phyloP scores from a whole-genome alignment of 2,329 filamentous ascomycete genomes.

The Phoma sp. region DNA sequence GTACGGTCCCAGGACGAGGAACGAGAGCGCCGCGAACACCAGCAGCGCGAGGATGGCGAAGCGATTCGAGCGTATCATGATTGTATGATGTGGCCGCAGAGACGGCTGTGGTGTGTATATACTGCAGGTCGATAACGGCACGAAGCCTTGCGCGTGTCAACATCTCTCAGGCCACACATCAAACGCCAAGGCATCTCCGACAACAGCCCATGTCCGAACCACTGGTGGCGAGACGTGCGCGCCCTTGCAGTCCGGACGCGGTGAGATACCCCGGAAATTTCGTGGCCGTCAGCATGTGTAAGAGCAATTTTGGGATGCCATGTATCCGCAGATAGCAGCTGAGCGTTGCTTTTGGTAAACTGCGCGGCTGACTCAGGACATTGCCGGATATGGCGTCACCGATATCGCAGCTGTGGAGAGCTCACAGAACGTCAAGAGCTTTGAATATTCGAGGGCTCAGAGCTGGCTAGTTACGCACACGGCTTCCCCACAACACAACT shows the following conservation, averaged over 20 bases:
- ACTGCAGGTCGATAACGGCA: background rate
- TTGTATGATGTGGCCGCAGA: background rate
- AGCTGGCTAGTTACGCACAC: background rate
- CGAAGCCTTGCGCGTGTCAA: background rate
- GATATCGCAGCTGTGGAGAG: conserved; percentile 41
- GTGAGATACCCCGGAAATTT: background rate
- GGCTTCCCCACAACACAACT: conserved; percentile 8
- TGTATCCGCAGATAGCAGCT: conserved; percentile 1
- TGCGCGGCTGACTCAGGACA: conserved; percentile 37
- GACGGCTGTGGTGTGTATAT: background rate
- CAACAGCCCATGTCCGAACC: conserved; percentile 9
- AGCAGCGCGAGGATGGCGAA: conserved; percentile 59
- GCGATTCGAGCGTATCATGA: conserved; percentile 46
- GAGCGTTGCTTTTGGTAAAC: conserved; percentile 28
- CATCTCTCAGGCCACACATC: conserved; percentile 10
- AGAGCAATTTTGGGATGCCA: background rate
- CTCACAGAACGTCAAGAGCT: conserved; percentile 27
- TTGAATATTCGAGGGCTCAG: conserved; percentile 20
- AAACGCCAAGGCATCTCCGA: conserved; percentile 8
- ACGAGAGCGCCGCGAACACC: conserved; percentile 63
- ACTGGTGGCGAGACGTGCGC: background rate
- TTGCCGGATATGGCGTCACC: conserved; percentile 32
- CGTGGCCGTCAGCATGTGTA: background rate
- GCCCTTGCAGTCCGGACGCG: background rate
- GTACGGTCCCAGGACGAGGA: conserved; percentile 67